phyloP scores from a whole-genome alignment of 495 filamentous ascomycete species.

The Penicillium bialowiezense region DNA sequence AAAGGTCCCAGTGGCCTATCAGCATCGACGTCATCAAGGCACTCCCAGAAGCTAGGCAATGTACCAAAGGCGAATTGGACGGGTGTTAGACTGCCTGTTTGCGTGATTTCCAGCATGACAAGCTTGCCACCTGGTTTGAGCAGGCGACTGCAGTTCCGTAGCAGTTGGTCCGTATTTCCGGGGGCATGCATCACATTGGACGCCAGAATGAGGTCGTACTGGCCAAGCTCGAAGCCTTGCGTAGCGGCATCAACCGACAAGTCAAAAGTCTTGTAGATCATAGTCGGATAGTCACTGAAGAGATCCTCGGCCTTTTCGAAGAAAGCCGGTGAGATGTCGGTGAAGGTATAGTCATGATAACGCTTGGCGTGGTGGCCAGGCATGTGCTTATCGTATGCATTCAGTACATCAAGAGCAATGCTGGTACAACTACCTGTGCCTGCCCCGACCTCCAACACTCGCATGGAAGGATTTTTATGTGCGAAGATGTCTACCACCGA shows the following conservation, averaged over 20 bases:
- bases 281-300: constrained; percentile 5
- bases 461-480: neutral
- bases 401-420: neutral
- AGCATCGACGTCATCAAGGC: neutral
- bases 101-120: neutral
- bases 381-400: neutral
- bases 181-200: constrained; percentile 37
- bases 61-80: neutral
- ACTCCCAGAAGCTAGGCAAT: neutral
- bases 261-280: constrained; percentile 20
- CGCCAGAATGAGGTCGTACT: constrained; percentile 41
- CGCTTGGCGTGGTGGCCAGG: neutral
- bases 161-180: neutral
- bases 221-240: constrained; percentile 30
- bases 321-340: neutral
- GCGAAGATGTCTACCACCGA: neutral
- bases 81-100: no score
- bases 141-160: neutral
- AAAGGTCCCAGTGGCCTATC: no score
- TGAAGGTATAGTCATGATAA: neutral
- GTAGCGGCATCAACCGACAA: constrained; percentile 17
- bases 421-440: neutral
- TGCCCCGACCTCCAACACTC: neutral
- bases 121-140: neutral
- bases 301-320: neutral